Base-by-base conservation (phyloP, 129 eudicot genomes). In the Erigeron canadensis region DNA sequence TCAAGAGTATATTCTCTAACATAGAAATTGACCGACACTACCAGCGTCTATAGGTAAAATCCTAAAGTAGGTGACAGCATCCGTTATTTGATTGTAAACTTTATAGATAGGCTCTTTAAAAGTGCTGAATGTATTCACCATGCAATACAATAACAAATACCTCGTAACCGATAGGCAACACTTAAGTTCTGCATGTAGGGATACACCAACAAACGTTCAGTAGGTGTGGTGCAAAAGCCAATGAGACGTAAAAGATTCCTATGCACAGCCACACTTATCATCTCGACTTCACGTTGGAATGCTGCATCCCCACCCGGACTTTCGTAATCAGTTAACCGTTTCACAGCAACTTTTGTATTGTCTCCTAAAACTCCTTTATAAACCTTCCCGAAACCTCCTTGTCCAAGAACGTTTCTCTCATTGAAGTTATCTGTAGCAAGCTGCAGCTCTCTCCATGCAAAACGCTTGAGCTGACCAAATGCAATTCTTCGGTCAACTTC, bases 211-310 rank as follows among this genome's bases (percentile, higher is more conserved):
- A 95, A 89, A 50, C 99, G 89, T 74, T 95, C 99, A 4, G 97
- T 95, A 38, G 96, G 89, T 19, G 99, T 95, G 55, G 97, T 90
- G 86, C 99, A 95, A 81, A 90, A 95, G 43, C 99, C 99, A 50
- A 88, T 95, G 60, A 95, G 76, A 11, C 91, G 87, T 75, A 95
- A 74, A 21, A 95, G 88, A 83, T 95, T 95, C 75, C 81, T 81
- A 75, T 95, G 99, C 21, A 95, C 96, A 58, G 99, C 99, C 48
- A 95, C 97, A 78, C 99, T 95, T 74, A 95, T 95, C 99, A 95
- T 95, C 89, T 95, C 99, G 17, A 95, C 99, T 62, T 95, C 99
- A 62, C 97, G 91, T 46, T 95, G 99, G 65, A 95, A 95, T 7
- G 99, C 96, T 15, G 89, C 86, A 81, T 95, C 99, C 10, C 97